Evolutionary conservation across 148 eudicot species (phyloP).

Genomic region (Rhododendron vialii): DNA sequence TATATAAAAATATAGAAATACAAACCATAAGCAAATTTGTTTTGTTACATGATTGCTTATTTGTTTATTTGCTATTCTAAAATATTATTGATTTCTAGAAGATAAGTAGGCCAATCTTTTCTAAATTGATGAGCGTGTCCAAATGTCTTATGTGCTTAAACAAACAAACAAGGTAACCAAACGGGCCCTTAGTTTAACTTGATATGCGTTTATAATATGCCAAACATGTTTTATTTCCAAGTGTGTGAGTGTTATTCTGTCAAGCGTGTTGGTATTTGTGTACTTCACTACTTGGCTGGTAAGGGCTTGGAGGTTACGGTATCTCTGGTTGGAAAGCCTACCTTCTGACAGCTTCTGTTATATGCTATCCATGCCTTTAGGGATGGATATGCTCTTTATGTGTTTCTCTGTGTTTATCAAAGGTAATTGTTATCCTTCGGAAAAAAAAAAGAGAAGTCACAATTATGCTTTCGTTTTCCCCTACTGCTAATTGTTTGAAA

Average conservation of each 20-base stretch:
- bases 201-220: not conserved
- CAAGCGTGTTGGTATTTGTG: rapidly evolving
- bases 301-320: too few species aligned
- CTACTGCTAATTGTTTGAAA: not conserved
- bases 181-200: not conserved
- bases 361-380: too few species aligned
- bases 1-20: not conserved
- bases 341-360: too few species aligned
- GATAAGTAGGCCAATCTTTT: not conserved
- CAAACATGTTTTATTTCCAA: not conserved
- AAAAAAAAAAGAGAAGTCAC: too few species aligned
- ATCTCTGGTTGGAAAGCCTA: too few species aligned
- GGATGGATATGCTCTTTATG: too few species aligned
- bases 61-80: not conserved
- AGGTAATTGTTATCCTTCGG: too few species aligned
- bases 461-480: not conserved
- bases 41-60: not conserved
- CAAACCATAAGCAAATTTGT: not conserved
- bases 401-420: too few species aligned
- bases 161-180: not conserved
- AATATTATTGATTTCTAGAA: not conserved
- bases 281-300: too few species aligned
- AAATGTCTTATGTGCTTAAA: not conserved
- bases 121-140: not conserved
- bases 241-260: too few species aligned